Evolutionary conservation across 495 filamentous ascomycete genomes (phyloP), one percentile per base, ranked within the genome.

Genomic region (Penicillium coffeae): DNA sequence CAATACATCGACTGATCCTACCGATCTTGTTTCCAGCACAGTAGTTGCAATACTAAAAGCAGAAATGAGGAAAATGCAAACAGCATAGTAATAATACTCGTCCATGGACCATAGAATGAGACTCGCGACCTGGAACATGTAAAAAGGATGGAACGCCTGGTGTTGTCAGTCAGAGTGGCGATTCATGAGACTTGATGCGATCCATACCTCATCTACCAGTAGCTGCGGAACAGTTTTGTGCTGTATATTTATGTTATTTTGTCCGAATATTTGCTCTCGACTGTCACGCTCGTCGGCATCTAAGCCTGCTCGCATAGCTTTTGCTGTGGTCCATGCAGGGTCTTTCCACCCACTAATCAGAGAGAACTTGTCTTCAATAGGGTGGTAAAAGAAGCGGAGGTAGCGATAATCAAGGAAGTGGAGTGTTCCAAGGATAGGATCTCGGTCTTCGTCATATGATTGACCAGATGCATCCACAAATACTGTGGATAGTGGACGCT

Each of bases 91-190:
- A 56, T 95, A 97, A 59, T 99, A 99, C 54, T 91, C 73, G 58
- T 99, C 94, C 21, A 95, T 51, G 13, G 91, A 95, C 94, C 94
- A 99, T 3, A 99, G 83, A 38, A 93, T 64, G 46, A 99, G 72
- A 72, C 94, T 97, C 25, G 89, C 91, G 58, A 99, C 83, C 63
- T 99, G 94, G 68, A 99, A 99, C 30, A 96, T 84, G 60, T 97
- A 99, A 70, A 99, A 97, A 2, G 94, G 94, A 60, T 97, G 93
- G 62, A 99, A 89, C 3, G 86, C 89, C 86, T 93, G 15, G 20
- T 6, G 16, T 44, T 27, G 22, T 4, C 25, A 5, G 48, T 67
- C 7, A 70, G 61, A 38, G 42, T n/a, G 21, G 21, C 12, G 14
- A 25, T 9, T 16, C 7, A 21, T 14, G 13, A 16, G 20, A 14